Percentiles rank a stretch among this genome's conserved stretches.
phyloP scores from a whole-genome alignment of 225 moss, liverwort and hornwort species.

The Anthoceros angustus region DNA sequence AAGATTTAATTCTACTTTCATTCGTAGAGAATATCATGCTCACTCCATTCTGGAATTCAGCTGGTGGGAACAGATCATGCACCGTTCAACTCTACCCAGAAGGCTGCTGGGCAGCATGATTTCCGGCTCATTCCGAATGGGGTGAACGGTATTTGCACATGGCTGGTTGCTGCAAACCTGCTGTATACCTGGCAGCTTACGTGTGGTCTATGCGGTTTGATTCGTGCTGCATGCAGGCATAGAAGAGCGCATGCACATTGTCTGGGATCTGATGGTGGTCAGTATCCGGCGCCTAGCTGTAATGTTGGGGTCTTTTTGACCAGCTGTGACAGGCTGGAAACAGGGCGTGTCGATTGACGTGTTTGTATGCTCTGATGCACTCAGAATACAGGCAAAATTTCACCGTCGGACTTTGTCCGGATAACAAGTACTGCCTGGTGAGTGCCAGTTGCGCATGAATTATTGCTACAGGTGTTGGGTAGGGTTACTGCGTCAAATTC shows the following conservation, averaged over 20 bases:
- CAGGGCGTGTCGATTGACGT: not conserved
- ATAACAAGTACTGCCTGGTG: constrained; percentile 88
- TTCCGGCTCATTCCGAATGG: constrained; percentile 93
- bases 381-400: constrained; percentile 88
- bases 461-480: not conserved
- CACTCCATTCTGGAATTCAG: constrained; percentile 19
- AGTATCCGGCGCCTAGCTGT: constrained; percentile 8
- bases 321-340: not conserved
- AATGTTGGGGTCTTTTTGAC: not conserved
- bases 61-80: constrained; percentile 95
- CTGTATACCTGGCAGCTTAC: not conserved
- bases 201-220: not conserved
- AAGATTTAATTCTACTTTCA: not conserved
- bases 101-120: constrained; percentile 64
- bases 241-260: constrained; percentile 98
- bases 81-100: constrained; percentile 82
- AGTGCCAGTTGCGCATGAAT: constrained; percentile 11
- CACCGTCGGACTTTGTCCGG: constrained; percentile 65
- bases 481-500: not conserved
- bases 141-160: constrained; percentile 49
- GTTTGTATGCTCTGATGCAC: not conserved
- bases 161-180: not conserved
- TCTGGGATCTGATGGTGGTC: constrained; percentile 99
- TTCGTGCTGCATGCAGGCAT: constrained; percentile 29
- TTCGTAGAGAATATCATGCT: not conserved